Conservation (phyloP, 345 rosid genomes). For the Passiflora organensis region DNA sequence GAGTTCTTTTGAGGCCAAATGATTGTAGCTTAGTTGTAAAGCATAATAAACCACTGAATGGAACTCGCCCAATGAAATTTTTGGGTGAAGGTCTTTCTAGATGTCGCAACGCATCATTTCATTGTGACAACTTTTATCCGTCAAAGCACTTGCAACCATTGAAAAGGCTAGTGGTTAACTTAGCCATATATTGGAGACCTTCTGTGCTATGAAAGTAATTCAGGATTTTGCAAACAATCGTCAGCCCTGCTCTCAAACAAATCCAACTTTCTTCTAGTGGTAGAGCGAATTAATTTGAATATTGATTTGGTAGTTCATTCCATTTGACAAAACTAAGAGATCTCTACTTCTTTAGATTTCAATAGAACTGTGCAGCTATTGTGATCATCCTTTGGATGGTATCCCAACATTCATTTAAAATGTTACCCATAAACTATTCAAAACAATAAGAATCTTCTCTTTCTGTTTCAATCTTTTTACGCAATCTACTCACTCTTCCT, state of each 20-base stretch:
- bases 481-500: constrained; percentile 2
- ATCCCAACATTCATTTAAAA: constrained; percentile 28
- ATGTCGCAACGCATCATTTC: constrained; percentile 23
- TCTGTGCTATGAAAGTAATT: constrained; percentile 2
- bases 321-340: neutral
- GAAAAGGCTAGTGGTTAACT: constrained; percentile 27
- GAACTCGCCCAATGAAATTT: neutral
- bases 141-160: constrained; percentile 18
- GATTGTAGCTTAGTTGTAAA: constrained; percentile 20
- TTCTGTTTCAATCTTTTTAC: neutral
- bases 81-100: neutral
- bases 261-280: constrained; percentile 21
- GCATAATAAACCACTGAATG: neutral
- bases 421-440: constrained; percentile 27
- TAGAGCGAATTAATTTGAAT: constrained; percentile 5
- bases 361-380: constrained; percentile 24
- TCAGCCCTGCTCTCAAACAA: constrained; percentile 19
- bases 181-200: constrained; percentile 16
- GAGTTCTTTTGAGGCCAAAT: constrained; percentile 15
- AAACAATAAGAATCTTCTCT: constrained; percentile 19
- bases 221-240: neutral
- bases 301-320: constrained; percentile 12
- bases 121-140: neutral
- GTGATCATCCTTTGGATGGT: constrained; percentile 12
- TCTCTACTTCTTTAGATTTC: constrained; percentile 25